Base-by-base conservation (phyloP, 306 rosid species). In the Luffa acutangula region DNA sequence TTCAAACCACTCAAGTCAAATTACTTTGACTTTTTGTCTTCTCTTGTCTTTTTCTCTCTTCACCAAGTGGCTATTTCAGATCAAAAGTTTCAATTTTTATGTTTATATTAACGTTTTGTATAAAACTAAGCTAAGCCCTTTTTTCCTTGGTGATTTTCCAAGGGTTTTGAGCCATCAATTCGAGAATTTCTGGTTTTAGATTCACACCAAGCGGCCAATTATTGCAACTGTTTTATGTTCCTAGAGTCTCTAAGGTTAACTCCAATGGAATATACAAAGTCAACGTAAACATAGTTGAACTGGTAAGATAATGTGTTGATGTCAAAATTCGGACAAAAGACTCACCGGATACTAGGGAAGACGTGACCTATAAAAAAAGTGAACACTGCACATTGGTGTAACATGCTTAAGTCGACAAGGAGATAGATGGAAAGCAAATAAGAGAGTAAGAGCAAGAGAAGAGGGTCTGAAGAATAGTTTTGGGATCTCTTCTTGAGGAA, bases 1-100 rank as follows among this genome's bases (percentile, higher is more conserved):
- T 67, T 67, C 51, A 67, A 67, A 18, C 74, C 52, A 41, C 74
- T 67, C 15, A 67, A 67, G 75, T 67, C 75, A 67, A 67, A 7
- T n/a, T 18, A n/a, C 15, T 67, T 63, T 41, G 75, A 67, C 75
- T 67, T 67, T 67, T 3, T 67, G 34, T 60, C 49, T 10, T 42
- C 9, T 5, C 0, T 4, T 9, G 4, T 3, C 10, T 25, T n/a
- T 66, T 18, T 39, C 6, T 65, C 31, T 14, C 31, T 0, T 56
- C 2, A 18, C 7, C 9, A 2, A 54, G 0, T 1, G 9, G 0
- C 1, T 56, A 3, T n/a, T 20, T 59, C 17, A 21, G 33, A n/a
- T 56, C 10, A 25, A 20, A 17, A 65, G 46, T 17, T 65, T 3
- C 1, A 7, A 37, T 8, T 65, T 65, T 8, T 7, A 15, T 39